Evolutionary conservation across 768 basidiomycete species (phyloP).

Genomic region (Boletus rex-veris): DNA sequence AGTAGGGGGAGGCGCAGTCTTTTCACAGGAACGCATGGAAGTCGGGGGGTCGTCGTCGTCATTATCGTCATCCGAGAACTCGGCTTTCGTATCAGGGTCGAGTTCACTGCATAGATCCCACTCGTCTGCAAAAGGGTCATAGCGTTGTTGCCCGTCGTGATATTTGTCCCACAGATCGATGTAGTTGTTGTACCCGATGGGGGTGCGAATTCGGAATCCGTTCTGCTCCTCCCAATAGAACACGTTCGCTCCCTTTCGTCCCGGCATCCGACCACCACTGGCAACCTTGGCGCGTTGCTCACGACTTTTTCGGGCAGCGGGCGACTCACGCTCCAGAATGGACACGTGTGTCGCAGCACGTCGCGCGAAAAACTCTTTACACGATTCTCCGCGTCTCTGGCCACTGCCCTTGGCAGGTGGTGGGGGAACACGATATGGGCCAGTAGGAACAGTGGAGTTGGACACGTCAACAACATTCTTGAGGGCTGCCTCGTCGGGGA

Average conservation of each 20-base stretch:
- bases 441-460: not conserved
- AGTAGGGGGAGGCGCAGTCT: not conserved
- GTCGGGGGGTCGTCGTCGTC: not conserved
- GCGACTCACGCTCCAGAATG: not conserved
- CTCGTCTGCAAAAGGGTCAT: not conserved
- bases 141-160: not conserved
- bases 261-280: not conserved
- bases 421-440: not conserved
- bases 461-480: not conserved
- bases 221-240: not conserved
- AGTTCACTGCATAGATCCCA: conserved; percentile 1
- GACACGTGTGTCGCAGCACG: not conserved
- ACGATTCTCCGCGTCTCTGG: not conserved
- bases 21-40: not conserved
- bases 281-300: not conserved
- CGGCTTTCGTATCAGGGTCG: not conserved
- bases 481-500: not conserved
- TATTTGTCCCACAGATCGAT: not conserved
- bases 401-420: not conserved
- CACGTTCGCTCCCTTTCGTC: not conserved
- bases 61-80: not conserved
- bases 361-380: not conserved
- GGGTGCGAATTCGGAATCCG: not conserved
- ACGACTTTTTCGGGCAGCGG: not conserved
- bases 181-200: not conserved